Conservation (phyloP, 345 rosid species). For the Combretum micranthum region DNA sequence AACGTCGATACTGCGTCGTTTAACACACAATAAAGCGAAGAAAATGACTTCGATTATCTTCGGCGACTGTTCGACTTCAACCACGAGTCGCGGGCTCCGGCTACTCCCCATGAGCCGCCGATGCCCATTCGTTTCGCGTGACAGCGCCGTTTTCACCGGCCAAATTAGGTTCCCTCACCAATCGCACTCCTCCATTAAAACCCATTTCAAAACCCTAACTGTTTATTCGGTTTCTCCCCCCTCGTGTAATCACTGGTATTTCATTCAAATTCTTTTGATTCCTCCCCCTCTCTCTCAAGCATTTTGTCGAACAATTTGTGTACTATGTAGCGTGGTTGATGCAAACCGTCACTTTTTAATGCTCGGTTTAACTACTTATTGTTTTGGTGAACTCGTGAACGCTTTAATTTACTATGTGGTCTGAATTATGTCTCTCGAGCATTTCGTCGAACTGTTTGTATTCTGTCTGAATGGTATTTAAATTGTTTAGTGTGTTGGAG, state of each 20-base stretch:
- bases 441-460: too few relatives aligned
- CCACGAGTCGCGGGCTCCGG: slow-evolving; percentile 6
- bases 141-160: neutral
- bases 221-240: slow-evolving; percentile 12
- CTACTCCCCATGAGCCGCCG: slow-evolving; percentile 36
- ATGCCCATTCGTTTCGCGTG: slow-evolving; percentile 30
- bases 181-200: slow-evolving; percentile 16
- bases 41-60: slow-evolving; percentile 8
- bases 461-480: too few relatives aligned
- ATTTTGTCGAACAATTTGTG: slow-evolving; percentile 11
- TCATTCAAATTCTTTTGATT: neutral
- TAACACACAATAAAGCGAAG: neutral
- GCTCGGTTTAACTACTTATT: neutral
- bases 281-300: neutral
- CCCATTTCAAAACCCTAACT: too few relatives aligned
- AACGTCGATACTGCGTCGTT: too few relatives aligned
- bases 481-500: too few relatives aligned
- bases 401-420: too few relatives aligned
- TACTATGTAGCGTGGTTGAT: slow-evolving; percentile 1
- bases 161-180: slow-evolving; percentile 11
- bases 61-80: slow-evolving; percentile 10
- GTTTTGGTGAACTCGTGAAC: neutral
- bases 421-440: too few relatives aligned
- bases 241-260: neutral
- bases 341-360: neutral